Base-by-base conservation (phyloP, 306 rosid species). In the Castanopsis chinensis region DNA sequence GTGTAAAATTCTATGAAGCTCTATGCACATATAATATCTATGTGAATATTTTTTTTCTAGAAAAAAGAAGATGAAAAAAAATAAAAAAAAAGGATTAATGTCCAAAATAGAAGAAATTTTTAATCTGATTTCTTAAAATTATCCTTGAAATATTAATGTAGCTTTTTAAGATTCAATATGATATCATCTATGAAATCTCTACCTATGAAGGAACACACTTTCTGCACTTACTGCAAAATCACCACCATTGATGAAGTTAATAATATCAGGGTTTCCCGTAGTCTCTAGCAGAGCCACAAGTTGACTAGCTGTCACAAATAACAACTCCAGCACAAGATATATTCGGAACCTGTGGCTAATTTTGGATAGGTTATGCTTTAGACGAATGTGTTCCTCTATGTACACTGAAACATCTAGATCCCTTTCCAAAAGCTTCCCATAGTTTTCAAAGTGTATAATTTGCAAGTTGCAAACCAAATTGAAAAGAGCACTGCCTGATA, bases 271-370 rank as follows among this genome's bases (percentile, higher is more conserved):
- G 13, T 80, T 80, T 19, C 77, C 83, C 3, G 88, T 85, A 2
- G 86, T 85, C 67, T 85, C 80, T 72, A 88, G 69, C 25, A 88
- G 80, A 55, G 83, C 73, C 59, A 85, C 61, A 73, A 85, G 78
- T 45, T 85, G 84, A 72, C 76, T 80, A 1, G 82, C 85, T 19
- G 89, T 85, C 20, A 83, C 87, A 59, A 85, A 69, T 33, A 87
- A 32, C 70, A 87, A 77, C 77, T 87, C 73, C 5, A 87, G 64
- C 53, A 85, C 84, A 10, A 87, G 87, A 83, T 71, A 82, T 10
- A 85, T 78, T 30, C 91, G 65, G 69, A 87, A 87, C 77, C 91
- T 71, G 77, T 87, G 91, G 82, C 91, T 87, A 21, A 87, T 87
- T 65, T 87, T 87, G 21, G 91, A 85, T 18, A 87, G 79, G 54